A percentile compares a stretch with the other conserved stretches of the same genome.
Evolutionary conservation across 768 basidiomycete genomes (phyloP).

Genomic region (Suillus ampliporus): DNA sequence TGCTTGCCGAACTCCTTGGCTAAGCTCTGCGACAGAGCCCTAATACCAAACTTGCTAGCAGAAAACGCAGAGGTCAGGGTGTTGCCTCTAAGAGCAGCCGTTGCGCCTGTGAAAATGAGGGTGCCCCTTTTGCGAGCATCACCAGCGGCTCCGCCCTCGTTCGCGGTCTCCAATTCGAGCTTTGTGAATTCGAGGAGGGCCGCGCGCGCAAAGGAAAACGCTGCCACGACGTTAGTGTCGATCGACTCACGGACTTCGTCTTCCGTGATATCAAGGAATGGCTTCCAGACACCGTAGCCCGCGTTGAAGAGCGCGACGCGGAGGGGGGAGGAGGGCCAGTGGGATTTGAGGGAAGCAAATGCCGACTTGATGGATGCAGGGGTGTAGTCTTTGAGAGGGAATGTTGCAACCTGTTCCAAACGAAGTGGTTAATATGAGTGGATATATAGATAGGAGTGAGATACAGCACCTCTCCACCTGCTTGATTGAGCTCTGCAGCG

Average conservation of each 20-base stretch:
- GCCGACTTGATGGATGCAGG: constrained; percentile 55
- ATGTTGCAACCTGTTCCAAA: constrained; percentile 54
- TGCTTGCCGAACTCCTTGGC: constrained; percentile 77
- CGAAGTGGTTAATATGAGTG: not conserved
- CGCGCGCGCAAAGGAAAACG: constrained; percentile 68
- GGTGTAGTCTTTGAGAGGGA: constrained; percentile 58
- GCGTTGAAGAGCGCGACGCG: constrained; percentile 71
- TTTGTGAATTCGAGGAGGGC: constrained; percentile 64
- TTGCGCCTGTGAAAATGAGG: constrained; percentile 76
- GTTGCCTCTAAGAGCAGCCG: constrained; percentile 69
- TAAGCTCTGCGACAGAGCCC: constrained; percentile 72
- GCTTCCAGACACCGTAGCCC: constrained; percentile 62
- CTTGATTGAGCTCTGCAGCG: constrained; percentile 56
- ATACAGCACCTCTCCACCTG: constrained; percentile 59
- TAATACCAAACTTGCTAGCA: constrained; percentile 64
- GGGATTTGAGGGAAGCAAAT: constrained; percentile 51
- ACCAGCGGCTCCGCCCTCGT: constrained; percentile 42
- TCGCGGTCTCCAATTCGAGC: constrained; percentile 49
- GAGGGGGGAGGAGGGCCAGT: constrained; percentile 55
- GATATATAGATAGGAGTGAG: not conserved
- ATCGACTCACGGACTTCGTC: constrained; percentile 58
- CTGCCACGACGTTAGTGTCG: constrained; percentile 59
- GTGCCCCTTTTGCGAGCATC: constrained; percentile 61
- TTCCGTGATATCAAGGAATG: constrained; percentile 67
- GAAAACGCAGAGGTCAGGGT: constrained; percentile 64